Base-by-base conservation (phyloP, 805 yeast genomes). In the Saccharomycopsis capsularis region DNA sequence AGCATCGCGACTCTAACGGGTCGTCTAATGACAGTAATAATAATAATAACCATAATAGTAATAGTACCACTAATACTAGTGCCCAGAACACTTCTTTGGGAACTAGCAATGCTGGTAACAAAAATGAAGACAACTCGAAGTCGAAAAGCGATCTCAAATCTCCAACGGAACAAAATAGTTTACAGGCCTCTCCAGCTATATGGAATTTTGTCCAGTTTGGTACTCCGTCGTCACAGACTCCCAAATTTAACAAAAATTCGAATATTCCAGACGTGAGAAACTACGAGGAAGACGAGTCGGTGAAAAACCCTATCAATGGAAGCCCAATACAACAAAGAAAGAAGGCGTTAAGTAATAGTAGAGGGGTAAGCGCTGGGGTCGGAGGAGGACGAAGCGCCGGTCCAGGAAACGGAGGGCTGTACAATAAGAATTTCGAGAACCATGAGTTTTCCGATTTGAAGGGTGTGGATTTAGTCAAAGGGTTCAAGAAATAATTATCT, bases 121-220 rank as follows among this genome's bases (percentile, higher is more conserved):
- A 7, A 42, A 16, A 32, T 44, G 39, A 36, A 51, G 40, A 34
- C 6, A 29, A 30, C 40, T 29, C 40, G 39, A 29, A 30, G 36
- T 29, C 40, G 38, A 37, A 30, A 40, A 21, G 38, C 44, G 25
- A 43, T 36, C 13, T 42, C 30, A 41, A 41, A 16, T 46, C 34
- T 6, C 43, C 42, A 45, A 16, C 36, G 24, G 47, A 3, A 52
- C 60, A 4, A 16, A 47, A 46, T 30, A 54, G 53, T 29, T 47
- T 61, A 36, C 66, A 65, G 46, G 64, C 68, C 27, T 86, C 95
- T 1, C 98, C 98, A 1, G 96, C 95, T 16, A 77, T 90, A 51
- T 87, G 96, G 97, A 86, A 85, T 61, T 81, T 86, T 67, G 87
- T 90, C 60, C 96, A 89, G 59, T 81, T 90, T 48, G 69, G 78